Evolutionary conservation across 164 flowering plant species (phyloP), one percentile per base, ranked within the genome.

Genomic region (Hamamelis virginiana): DNA sequence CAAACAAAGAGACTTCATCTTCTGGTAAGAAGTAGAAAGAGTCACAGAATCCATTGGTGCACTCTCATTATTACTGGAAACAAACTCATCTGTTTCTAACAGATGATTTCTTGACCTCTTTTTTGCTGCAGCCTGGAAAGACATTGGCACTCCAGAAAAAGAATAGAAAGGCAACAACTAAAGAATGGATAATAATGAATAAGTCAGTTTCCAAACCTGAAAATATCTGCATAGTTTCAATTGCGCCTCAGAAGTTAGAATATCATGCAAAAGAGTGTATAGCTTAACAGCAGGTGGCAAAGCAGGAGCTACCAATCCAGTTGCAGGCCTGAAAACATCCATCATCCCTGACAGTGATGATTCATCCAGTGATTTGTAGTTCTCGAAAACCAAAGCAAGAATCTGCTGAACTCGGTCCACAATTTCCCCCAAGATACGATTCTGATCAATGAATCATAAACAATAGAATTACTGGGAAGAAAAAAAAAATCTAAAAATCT

Each of bases 361-460:
- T 69, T 94, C 98, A 74, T 94, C 94, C 67, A 94, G 80, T 3
- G 94, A 83, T 71, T 94, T 94, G 79, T 90, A 94, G 58, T 94
- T 94, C 79, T 90, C 93, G 79, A 94, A 91, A 62, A 76, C 89
- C 38, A 86, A 71, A 66, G 90, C 74, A 74, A 90, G 90, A 63
- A 91, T 81, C 80, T 86, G 89, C 66, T 88, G 91, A 47, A 87
- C 70, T 77, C 90, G 93, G 64, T 85, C 98, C 72, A 83, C 86
- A 70, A 85, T 80, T 76, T 94, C 96, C 67, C 92, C 91, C 25
- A 94, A 72, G 44, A 94, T 84, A 28, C 98, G 95, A 62, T 91
- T 91, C 98, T 94, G 85, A 53, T 50, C n/a, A 64, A 74, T 33
- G 41, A 33, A 3, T 15, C 60, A 68, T 9, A 47, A 61, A 70